Evolutionary conservation across 2,329 filamentous ascomycete species (phyloP).

Genomic region (Clonostachys chloroleuca): DNA sequence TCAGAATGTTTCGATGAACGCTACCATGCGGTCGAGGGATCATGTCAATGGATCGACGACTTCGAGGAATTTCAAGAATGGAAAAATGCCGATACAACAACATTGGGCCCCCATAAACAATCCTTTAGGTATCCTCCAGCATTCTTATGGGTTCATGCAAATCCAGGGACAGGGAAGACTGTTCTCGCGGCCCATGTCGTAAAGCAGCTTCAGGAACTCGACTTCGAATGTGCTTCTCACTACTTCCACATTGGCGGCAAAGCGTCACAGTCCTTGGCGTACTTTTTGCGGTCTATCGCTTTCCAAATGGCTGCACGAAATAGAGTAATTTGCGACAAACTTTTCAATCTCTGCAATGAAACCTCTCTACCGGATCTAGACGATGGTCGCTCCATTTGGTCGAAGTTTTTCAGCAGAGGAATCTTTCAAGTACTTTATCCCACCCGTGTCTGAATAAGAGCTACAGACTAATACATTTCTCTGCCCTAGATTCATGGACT

Average conservation of each 20-base stretch:
- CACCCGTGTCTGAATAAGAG: not conserved
- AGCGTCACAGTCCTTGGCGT: conserved; percentile 4
- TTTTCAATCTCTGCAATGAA: conserved; percentile 13
- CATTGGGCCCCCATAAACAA: not conserved
- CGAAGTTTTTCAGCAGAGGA: conserved; percentile 19
- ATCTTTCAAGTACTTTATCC: conserved; percentile 18
- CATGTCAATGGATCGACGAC: conserved; percentile 20
- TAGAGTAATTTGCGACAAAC: conserved; percentile 9
- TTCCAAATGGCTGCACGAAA: conserved; percentile 23
- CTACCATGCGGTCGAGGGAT: conserved; percentile 14
- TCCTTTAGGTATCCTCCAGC: not conserved
- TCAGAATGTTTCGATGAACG: conserved; percentile 8
- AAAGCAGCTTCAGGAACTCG: conserved; percentile 4
- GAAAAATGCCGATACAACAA: conserved; percentile 6
- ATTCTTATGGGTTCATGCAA: conserved; percentile 3
- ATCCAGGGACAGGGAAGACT: conserved; percentile 5
- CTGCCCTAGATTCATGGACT: conserved; percentile 4
- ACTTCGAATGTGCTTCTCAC: conserved; percentile 6
- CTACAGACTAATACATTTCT: not conserved
- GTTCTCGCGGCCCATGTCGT: conserved; percentile 2
- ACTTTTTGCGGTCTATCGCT: conserved; percentile 16
- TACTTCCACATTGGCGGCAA: conserved; percentile 12
- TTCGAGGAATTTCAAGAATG: conserved; percentile 15
- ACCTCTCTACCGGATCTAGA: conserved; percentile 12
- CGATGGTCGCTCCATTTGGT: conserved; percentile 21